These are phyloP conservation scores for Vishniacozyma victoriae DNA, from an alignment of 768 basidiomycete species.

Conservation along the genomic window DNA sequence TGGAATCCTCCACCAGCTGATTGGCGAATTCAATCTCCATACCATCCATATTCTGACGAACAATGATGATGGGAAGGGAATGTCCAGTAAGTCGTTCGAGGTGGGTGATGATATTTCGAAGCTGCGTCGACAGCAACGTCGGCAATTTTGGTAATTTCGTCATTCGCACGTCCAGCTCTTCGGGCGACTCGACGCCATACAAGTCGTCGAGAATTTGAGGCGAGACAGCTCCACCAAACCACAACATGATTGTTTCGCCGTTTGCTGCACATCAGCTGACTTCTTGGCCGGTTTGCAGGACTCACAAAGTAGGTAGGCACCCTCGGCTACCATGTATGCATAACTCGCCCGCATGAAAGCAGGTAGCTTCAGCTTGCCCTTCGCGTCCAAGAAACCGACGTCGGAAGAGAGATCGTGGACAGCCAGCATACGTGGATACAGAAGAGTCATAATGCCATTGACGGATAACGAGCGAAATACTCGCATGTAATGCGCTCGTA, in stretches of 20 bases:
- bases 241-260: slow-evolving; percentile 77
- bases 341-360: slow-evolving; percentile 75
- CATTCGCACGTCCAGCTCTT: slow-evolving; percentile 61
- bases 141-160: slow-evolving; percentile 62
- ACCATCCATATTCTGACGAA: slow-evolving; percentile 87
- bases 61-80: slow-evolving; percentile 56
- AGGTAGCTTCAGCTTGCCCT: slow-evolving; percentile 62
- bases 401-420: slow-evolving; percentile 73
- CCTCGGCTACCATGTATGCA: slow-evolving; percentile 79
- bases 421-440: slow-evolving; percentile 84
- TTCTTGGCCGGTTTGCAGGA: background rate
- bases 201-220: slow-evolving; percentile 77
- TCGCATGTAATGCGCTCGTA: slow-evolving; percentile 78
- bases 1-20: slow-evolving; percentile 93
- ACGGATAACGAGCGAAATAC: slow-evolving; percentile 66
- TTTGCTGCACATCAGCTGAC: slow-evolving; percentile 58
- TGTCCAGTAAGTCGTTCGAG: slow-evolving; percentile 53
- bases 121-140: slow-evolving; percentile 72
- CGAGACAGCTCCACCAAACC: slow-evolving; percentile 78
- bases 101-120: slow-evolving; percentile 74
- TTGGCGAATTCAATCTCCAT: slow-evolving; percentile 93
- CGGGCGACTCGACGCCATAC: slow-evolving; percentile 74
- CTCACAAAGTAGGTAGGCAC: slow-evolving; percentile 87
- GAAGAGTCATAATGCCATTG: slow-evolving; percentile 63
- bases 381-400: slow-evolving; percentile 63